Evolutionary conservation across 1,139 yeast genomes (phyloP), one percentile per base, ranked within the genome.

Genomic region (Yamadazyma sp.): DNA sequence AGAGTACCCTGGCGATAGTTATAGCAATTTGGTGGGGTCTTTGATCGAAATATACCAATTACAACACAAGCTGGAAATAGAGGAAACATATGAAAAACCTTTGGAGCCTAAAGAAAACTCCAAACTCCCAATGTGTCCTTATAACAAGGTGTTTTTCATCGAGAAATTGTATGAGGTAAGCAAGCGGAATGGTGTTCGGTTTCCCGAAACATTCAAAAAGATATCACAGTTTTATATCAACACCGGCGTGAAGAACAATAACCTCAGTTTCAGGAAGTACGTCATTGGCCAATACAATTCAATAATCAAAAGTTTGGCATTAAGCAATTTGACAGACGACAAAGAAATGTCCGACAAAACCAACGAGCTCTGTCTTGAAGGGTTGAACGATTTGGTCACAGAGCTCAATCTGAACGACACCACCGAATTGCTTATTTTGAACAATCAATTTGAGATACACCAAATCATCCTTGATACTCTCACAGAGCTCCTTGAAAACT

Each of bases 401-500:
- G 55, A 51, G 5, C 49, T 77, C 12, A 61, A 72, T 23, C 25
- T 26, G 5, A 33, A 32, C 23, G 37, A 40, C 5, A 32, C 22
- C 10, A 34, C 29, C 4, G 81, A 77, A 47, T 51, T 70, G 6
- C 54, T 73, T 34, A 62, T 70, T 1, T 53, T 73, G 24, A 77
- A 77, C 48, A 73, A 76, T 48, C 87, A 81, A 50, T 75, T 81
- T 5, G 92, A 86, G 41, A 79, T 87, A 40, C 81, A 84, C 47
- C 73, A 84, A 16, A 75, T 75, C 25, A 63, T 79, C 0, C 65
- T 89, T 34, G 75, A 79, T 25, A 81, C 87, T 0, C 60, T 91
- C 37, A 84, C 83, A 53, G 79, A 74, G 27, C 68, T 89, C 18
- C 71, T 91, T 31, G 95, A 88, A 53, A 81, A 84, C 48, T 86